Conservation (phyloP, 176 grass and related monocot species). For the Saccharum spontaneum region DNA sequence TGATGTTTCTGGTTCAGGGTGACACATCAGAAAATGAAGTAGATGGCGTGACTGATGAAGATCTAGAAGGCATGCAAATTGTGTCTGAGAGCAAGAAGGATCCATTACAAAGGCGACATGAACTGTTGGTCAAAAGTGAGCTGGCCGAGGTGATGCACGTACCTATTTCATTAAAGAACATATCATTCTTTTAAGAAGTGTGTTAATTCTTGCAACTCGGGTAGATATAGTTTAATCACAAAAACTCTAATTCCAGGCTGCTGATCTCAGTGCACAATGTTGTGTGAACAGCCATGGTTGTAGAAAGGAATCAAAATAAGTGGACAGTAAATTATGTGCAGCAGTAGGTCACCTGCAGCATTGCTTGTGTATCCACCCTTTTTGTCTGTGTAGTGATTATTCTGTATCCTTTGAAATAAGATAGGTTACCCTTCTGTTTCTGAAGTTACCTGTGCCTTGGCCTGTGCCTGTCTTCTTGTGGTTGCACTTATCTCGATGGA, state of each 20-base stretch:
- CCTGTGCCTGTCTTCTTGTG: background rate
- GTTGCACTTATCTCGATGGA: background rate
- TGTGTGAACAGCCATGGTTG: background rate
- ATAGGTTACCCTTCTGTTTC: background rate
- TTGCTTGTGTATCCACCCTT: background rate
- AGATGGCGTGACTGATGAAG: conserved; percentile 36
- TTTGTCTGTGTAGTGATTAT: background rate
- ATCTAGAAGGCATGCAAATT: conserved; percentile 28
- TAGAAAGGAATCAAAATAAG: background rate
- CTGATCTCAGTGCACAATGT: background rate
- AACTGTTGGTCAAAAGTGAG: conserved; percentile 76
- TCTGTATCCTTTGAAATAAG: background rate
- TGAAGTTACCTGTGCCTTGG: background rate
- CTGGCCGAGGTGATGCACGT: conserved; percentile 69
- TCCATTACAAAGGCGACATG: conserved; percentile 63
- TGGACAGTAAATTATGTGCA: background rate
- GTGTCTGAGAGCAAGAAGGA: conserved; percentile 73
- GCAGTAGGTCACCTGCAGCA: background rate
- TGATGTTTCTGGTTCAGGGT: conserved; percentile 41
- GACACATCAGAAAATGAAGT: conserved; percentile 38
- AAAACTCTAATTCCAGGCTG: background rate
- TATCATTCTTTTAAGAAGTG: background rate
- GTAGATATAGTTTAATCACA: conserved; percentile 11
- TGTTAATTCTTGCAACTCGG: background rate
- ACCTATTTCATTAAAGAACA: background rate